A percentile compares a stretch with the other conserved stretches of the same genome.
These are phyloP conservation scores for Eimeria falciformis DNA, from an alignment of 169 alveolate species.

Conservation along the genomic window DNA sequence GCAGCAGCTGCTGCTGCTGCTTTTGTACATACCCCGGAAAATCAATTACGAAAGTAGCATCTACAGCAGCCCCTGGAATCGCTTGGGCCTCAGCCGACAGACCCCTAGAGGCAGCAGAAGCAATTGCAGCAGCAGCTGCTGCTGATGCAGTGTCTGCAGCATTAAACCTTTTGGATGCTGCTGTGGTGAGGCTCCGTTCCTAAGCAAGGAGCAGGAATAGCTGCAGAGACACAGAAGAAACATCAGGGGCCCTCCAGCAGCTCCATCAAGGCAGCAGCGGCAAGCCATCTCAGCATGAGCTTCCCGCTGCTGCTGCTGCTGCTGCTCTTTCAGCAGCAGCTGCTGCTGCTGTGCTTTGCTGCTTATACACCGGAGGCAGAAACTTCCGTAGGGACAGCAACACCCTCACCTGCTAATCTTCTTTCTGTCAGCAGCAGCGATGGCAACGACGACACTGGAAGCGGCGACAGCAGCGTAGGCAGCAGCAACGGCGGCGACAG, in stretches of 20 bases:
- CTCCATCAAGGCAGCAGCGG: no score
- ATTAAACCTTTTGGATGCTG: not conserved
- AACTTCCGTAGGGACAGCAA: not conserved
- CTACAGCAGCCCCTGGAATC: not conserved
- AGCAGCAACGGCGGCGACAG: constrained; percentile 1
- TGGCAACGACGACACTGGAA: not conserved
- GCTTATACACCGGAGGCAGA: not conserved
- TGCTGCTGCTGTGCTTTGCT: no score
- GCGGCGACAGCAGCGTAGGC: not conserved
- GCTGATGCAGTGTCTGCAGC: not conserved
- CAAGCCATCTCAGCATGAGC: no score
- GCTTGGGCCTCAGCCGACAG: not conserved
- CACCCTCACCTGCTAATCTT: not conserved
- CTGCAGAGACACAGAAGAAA: no score
- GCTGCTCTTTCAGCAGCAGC: not conserved
- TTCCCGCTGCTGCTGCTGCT: constrained; percentile 36
- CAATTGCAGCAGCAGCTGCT: not conserved
- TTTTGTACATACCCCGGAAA: no score
- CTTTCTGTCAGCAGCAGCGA: not conserved
- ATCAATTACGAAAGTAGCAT: not conserved
- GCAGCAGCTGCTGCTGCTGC: constrained; percentile 12
- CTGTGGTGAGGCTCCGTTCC: not conserved
- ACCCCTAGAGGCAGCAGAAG: not conserved
- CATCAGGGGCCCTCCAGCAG: no score
- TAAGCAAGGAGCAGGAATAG: no score